Conservation (phyloP, 1,139 yeast species). For the Pichia sp. region DNA sequence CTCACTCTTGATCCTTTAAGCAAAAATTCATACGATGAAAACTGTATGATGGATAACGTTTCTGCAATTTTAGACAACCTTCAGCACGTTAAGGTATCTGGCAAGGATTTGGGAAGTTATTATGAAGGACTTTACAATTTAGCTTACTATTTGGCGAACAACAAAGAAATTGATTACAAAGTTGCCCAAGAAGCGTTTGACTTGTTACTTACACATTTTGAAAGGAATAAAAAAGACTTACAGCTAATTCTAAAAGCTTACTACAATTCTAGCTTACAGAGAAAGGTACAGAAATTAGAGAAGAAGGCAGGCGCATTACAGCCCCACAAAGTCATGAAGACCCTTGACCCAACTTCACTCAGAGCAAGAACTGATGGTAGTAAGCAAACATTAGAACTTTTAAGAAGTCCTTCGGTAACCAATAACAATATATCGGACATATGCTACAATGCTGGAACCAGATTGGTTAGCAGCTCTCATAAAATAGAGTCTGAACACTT, state of each 20-base stretch:
- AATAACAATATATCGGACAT: background rate
- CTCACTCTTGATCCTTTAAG: slow-evolving; percentile 6
- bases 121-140: background rate
- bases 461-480: background rate
- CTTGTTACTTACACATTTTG: background rate
- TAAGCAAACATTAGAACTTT: background rate
- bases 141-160: background rate
- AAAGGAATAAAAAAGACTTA: background rate
- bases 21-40: background rate
- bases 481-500: background rate
- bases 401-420: background rate
- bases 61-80: background rate
- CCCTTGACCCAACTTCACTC: background rate
- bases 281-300: background rate
- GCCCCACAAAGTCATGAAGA: background rate
- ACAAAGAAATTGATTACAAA: background rate
- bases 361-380: background rate
- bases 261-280: background rate
- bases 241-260: background rate
- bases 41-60: background rate
- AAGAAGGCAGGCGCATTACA: background rate
- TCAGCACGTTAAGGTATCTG: background rate
- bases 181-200: background rate
- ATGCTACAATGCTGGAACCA: background rate
- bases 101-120: background rate